Percentiles rank a stretch among this genome's conserved stretches.
Evolutionary conservation across 495 filamentous ascomycete genomes (phyloP).

Genomic region (Penicillium odoratum): DNA sequence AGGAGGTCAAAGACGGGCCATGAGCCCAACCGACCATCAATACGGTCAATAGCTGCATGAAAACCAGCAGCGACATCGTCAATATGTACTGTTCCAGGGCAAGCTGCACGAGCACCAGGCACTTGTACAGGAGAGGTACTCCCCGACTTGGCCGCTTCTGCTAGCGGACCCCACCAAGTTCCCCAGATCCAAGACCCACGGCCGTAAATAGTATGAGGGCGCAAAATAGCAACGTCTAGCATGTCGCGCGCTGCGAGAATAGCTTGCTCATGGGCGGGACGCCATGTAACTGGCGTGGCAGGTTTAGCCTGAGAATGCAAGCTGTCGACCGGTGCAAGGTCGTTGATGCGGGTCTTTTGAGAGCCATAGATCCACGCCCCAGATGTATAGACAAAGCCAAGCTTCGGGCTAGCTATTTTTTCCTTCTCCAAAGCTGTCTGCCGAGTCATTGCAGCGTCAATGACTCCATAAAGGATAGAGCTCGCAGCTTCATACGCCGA

Average conservation of each 20-base stretch:
- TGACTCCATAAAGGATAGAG: conserved; percentile 23
- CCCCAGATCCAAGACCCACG: conserved; percentile 26
- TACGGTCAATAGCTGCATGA: conserved; percentile 34
- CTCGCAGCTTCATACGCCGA: conserved; percentile 20
- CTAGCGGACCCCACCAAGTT: conserved; percentile 23
- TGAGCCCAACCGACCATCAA: conserved; percentile 29
- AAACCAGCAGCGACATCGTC: conserved; percentile 40
- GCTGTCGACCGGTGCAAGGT: conserved; percentile 29
- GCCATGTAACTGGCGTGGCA: conserved; percentile 28
- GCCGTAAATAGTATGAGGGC: conserved; percentile 42
- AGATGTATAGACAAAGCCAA: conserved; percentile 45
- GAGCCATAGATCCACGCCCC: conserved; percentile 45
- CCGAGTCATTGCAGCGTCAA: conserved; percentile 21
- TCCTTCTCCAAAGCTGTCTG: conserved; percentile 15
- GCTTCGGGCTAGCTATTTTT: conserved; percentile 26
- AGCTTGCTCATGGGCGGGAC: conserved; percentile 34
- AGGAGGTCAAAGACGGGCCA: conserved; percentile 48
- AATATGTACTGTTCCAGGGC: conserved; percentile 35
- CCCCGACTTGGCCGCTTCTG: conserved; percentile 22
- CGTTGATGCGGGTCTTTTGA: conserved; percentile 24
- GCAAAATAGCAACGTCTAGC: conserved; percentile 38
- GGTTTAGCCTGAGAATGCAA: conserved; percentile 15
- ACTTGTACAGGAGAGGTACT: conserved; percentile 14
- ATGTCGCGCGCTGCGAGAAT: conserved; percentile 31
- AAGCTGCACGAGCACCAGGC: conserved; percentile 18